Evolutionary conservation across 495 filamentous ascomycete genomes (phyloP).

Genomic region (Glonium stellatum): DNA sequence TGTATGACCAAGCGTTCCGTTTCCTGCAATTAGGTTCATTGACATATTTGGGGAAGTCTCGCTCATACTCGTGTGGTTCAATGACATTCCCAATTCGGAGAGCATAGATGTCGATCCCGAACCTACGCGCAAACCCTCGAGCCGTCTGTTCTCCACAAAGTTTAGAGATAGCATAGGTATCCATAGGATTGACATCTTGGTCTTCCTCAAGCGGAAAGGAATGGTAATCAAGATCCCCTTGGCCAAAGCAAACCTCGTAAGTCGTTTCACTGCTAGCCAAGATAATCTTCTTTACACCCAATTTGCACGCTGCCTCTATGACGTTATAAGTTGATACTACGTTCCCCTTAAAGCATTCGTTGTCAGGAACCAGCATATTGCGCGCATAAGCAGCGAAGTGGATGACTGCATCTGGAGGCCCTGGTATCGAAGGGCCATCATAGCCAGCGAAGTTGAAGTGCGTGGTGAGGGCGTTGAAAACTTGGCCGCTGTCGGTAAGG

Average conservation of each 20-base stretch:
- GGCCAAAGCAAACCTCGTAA: conserved; percentile 53
- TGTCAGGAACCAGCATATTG: conserved; percentile 57
- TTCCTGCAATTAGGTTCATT: conserved; percentile 44
- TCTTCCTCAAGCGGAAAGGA: conserved; percentile 53
- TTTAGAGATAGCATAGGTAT: conserved; percentile 55
- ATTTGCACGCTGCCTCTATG: conserved; percentile 53
- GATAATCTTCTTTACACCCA: conserved; percentile 56
- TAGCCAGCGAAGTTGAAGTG: conserved; percentile 50
- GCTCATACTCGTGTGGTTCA: conserved; percentile 52
- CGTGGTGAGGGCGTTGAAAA: conserved; percentile 51
- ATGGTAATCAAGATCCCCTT: conserved; percentile 50
- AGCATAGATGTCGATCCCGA: conserved; percentile 52
- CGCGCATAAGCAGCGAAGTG: conserved; percentile 55
- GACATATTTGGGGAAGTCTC: conserved; percentile 45
- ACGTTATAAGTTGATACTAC: conserved; percentile 51
- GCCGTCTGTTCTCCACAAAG: conserved; percentile 52
- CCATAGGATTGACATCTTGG: conserved; percentile 49
- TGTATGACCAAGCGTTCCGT: conserved; percentile 54
- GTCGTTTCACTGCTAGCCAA: conserved; percentile 51
- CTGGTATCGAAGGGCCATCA: conserved; percentile 36
- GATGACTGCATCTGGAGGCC: conserved; percentile 52
- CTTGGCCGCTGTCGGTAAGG: conserved; percentile 52
- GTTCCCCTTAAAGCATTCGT: conserved; percentile 52
- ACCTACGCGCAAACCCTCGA: conserved; percentile 48
- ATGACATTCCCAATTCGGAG: conserved; percentile 54